Evolutionary conservation across 2,329 filamentous ascomycete species (phyloP).

Genomic region (Cladosporium sp.): DNA sequence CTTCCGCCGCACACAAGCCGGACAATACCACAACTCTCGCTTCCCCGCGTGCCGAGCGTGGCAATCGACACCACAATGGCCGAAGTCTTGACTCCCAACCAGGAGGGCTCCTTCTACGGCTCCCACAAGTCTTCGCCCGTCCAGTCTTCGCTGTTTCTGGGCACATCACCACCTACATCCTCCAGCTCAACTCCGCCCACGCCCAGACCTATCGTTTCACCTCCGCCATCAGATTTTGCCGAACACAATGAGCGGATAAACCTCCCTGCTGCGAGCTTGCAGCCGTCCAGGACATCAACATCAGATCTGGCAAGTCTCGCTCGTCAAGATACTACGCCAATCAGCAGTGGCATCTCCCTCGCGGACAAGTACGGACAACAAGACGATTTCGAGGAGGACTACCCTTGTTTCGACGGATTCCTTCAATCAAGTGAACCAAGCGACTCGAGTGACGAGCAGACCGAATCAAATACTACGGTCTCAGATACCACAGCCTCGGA

Average conservation of each 20-base stretch:
- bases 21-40: background rate
- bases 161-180: conserved; percentile 8
- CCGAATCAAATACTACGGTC: conserved; percentile 32
- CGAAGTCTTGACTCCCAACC: conserved; percentile 9
- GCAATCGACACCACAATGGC: conserved; percentile 3
- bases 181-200: conserved; percentile 6
- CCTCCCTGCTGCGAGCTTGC: conserved; percentile 31
- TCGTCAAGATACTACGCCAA: conserved; percentile 58
- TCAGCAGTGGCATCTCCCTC: conserved; percentile 55
- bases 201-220: background rate
- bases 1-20: background rate
- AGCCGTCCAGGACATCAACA: conserved; percentile 26
- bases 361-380: conserved; percentile 49
- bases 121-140: conserved; percentile 9
- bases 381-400: conserved; percentile 13
- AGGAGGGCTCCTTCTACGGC: conserved; percentile 12
- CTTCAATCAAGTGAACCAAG: conserved; percentile 38
- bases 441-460: conserved; percentile 20
- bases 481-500: conserved; percentile 56
- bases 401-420: conserved; percentile 43
- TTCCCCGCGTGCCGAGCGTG: background rate
- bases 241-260: conserved; percentile 31
- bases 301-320: conserved; percentile 40
- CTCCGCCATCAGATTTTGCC: conserved; percentile 14
- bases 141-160: conserved; percentile 6